Conservation (phyloP, 495 filamentous ascomycete species). For the Penicillium canariense region DNA sequence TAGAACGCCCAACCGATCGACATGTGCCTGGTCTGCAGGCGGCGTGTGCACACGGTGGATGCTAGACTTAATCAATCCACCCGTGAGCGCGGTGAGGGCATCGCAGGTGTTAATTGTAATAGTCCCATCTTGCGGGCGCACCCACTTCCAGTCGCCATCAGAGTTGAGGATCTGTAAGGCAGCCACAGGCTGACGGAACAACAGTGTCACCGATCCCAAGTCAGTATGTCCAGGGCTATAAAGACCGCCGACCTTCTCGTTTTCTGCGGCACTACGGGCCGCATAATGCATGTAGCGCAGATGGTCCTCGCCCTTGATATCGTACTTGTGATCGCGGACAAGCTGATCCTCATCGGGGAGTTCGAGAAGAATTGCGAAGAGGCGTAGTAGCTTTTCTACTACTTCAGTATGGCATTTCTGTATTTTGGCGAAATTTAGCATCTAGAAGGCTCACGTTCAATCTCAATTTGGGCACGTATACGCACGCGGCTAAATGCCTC, state of each 20-base stretch:
- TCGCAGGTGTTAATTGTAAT: constrained; percentile 55
- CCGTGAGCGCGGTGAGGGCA: constrained; percentile 46
- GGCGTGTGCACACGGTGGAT: constrained; percentile 53
- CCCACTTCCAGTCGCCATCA: constrained; percentile 41
- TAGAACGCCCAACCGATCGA: constrained; percentile 51
- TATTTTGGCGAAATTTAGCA: not conserved
- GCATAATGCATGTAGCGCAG: constrained; percentile 54
- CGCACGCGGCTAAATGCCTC: constrained; percentile 45
- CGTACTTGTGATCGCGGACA: constrained; percentile 46
- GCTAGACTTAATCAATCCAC: constrained; percentile 51
- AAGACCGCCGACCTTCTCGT: constrained; percentile 33
- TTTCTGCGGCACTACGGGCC: constrained; percentile 41
- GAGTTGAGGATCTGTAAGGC: constrained; percentile 46
- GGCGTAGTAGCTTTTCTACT: constrained; percentile 50
- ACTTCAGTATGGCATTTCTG: constrained; percentile 50
- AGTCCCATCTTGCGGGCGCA: constrained; percentile 43
- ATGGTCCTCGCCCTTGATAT: constrained; percentile 48
- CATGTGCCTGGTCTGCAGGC: constrained; percentile 48
- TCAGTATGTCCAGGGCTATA: constrained; percentile 41
- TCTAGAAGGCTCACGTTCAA: too few species aligned
- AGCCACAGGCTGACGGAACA: constrained; percentile 49
- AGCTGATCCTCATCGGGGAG: constrained; percentile 50
- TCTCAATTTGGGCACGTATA: not conserved
- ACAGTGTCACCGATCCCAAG: constrained; percentile 40
- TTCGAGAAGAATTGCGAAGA: constrained; percentile 52